Evolutionary conservation across 2,329 filamentous ascomycete species (phyloP).

Genomic region (Chaetomiaceae sp.): DNA sequence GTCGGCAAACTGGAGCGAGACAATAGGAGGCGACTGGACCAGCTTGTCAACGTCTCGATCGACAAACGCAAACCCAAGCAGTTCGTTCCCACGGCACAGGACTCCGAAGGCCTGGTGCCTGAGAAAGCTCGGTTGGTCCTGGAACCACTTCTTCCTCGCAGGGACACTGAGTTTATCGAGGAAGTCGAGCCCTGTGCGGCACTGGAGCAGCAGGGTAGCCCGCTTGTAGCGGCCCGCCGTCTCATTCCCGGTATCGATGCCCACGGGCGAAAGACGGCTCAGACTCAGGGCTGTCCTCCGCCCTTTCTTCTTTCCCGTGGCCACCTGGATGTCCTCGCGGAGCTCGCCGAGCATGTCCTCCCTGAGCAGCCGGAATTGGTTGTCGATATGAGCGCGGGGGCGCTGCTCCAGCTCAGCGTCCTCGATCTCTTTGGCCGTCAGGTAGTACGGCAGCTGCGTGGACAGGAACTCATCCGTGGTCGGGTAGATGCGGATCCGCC

Average conservation of each 20-base stretch:
- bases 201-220: conserved; percentile 40
- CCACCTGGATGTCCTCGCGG: conserved; percentile 54
- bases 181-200: conserved; percentile 41
- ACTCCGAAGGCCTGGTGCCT: conserved; percentile 60
- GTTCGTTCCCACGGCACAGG: conserved; percentile 45
- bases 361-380: conserved; percentile 65
- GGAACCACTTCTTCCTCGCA: conserved; percentile 42
- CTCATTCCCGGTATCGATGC: conserved; percentile 35
- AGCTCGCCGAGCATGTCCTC: conserved; percentile 68
- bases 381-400: conserved; percentile 55
- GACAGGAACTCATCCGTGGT: conserved; percentile 61
- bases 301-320: conserved; percentile 45
- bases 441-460: conserved; percentile 50
- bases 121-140: conserved; percentile 46
- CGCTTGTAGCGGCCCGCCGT: conserved; percentile 26
- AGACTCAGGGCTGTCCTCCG: conserved; percentile 38
- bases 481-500: conserved; percentile 59
- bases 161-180: conserved; percentile 31
- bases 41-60: conserved; percentile 49
- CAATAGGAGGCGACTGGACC: conserved; percentile 37
- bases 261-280: conserved; percentile 34
- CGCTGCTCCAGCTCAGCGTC: conserved; percentile 36
- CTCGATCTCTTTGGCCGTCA: conserved; percentile 46
- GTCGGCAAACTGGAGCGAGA: conserved; percentile 51
- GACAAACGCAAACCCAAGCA: conserved; percentile 58